Conservation (phyloP, 805 yeast species). For the Candida argentea region DNA sequence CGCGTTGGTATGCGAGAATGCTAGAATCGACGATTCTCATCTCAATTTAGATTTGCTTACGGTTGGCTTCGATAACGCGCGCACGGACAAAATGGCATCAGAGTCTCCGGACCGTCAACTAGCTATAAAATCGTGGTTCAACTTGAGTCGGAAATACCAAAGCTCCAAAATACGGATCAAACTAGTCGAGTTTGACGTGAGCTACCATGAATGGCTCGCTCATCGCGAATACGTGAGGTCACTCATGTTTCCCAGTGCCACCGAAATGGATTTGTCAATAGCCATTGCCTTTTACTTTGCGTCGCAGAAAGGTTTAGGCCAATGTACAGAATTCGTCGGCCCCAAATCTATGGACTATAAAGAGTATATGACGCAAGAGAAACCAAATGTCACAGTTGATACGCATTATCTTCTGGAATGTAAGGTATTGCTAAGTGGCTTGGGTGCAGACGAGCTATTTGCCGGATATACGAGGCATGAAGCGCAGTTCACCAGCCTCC, state of each 20-base stretch:
- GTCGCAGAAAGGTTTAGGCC: constrained; percentile 2
- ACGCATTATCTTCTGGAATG: constrained; percentile 40
- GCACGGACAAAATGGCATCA: constrained; percentile 49
- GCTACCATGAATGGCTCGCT: constrained; percentile 52
- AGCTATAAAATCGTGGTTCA: constrained; percentile 53
- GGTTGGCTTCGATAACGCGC: constrained; percentile 86
- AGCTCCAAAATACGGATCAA: constrained; percentile 26
- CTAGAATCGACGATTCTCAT: constrained; percentile 5
- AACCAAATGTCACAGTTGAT: constrained; percentile 2
- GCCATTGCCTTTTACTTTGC: constrained; percentile 96
- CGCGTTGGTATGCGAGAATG: constrained; percentile 28
- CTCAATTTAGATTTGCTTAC: constrained; percentile 62
- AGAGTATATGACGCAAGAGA: constrained; percentile 8
- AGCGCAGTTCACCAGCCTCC: constrained; percentile 27
- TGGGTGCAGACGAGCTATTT: constrained; percentile 95
- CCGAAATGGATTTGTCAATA: constrained; percentile 93
- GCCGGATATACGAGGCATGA: constrained; percentile 93
- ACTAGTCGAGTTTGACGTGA: constrained; percentile 62
- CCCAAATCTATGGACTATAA: constrained; percentile 8
- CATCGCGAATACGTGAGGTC: constrained; percentile 43
- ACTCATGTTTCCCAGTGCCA: constrained; percentile 72
- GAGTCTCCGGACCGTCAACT: constrained; percentile 83
- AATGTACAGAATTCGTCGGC: constrained; percentile 1
- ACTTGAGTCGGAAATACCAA: constrained; percentile 36
- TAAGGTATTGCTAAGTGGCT: constrained; percentile 75